Conservation (phyloP, 2,329 filamentous ascomycete species). For the Phoma sp. region DNA sequence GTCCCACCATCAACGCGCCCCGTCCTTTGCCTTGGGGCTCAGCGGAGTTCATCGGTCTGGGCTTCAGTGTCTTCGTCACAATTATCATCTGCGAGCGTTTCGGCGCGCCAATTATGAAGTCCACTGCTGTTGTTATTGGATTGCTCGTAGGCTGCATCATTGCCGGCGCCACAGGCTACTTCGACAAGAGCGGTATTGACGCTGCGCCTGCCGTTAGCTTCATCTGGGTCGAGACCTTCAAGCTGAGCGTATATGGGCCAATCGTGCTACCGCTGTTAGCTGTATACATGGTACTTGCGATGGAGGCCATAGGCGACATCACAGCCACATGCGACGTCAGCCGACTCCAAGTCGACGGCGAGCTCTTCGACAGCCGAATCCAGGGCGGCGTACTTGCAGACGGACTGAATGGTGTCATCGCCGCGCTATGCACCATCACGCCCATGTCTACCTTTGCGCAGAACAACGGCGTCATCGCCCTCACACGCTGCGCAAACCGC, state of each 20-base stretch:
- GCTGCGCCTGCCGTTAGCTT: constrained; percentile 74
- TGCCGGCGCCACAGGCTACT: constrained; percentile 78
- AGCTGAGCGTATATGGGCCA: constrained; percentile 72
- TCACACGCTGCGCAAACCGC: constrained; percentile 81
- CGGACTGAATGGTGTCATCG: constrained; percentile 75
- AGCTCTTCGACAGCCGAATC: constrained; percentile 75
- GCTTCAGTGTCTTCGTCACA: constrained; percentile 79
- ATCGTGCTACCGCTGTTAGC: constrained; percentile 73
- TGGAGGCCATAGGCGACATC: constrained; percentile 81
- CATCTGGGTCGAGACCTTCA: constrained; percentile 81
- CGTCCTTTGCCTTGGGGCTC: constrained; percentile 78
- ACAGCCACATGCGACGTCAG: constrained; percentile 84
- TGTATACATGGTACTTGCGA: constrained; percentile 71
- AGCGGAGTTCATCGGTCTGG: constrained; percentile 78
- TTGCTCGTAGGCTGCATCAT: constrained; percentile 79
- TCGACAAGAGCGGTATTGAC: constrained; percentile 74
- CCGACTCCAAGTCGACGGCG: constrained; percentile 74
- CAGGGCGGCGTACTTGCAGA: constrained; percentile 82
- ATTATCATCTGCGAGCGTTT: constrained; percentile 84
- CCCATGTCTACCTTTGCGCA: constrained; percentile 83
- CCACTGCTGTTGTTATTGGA: constrained; percentile 75
- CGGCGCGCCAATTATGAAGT: constrained; percentile 84
- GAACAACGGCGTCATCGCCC: constrained; percentile 83
- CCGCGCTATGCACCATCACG: constrained; percentile 78
- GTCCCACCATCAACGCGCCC: constrained; percentile 67